Evolutionary conservation across 148 eudicot genomes (phyloP).

Genomic region (Pharnaceum exiguum): DNA sequence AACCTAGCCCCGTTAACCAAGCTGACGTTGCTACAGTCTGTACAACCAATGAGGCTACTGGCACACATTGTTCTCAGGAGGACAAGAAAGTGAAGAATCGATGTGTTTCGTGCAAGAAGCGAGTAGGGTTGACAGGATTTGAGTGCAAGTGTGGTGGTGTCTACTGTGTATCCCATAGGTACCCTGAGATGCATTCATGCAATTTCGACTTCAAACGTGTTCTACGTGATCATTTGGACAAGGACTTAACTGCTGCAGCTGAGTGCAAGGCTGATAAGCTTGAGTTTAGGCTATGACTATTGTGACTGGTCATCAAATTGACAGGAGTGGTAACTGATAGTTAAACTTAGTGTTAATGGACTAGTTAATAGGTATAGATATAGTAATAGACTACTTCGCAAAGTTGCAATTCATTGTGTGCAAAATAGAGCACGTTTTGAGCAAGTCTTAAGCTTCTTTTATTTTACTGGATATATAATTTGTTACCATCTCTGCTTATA

Average conservation of each 20-base stretch:
- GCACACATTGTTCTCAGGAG: background rate
- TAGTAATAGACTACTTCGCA: too few relatives aligned
- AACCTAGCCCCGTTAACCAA: background rate
- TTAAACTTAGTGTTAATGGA: background rate
- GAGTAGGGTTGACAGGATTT: background rate
- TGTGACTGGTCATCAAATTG: too few relatives aligned
- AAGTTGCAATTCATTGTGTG: too few relatives aligned
- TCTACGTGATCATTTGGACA: background rate
- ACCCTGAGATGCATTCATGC: background rate
- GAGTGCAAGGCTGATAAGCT: slow-evolving; percentile 8
- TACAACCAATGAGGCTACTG: background rate
- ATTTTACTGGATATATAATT: too few relatives aligned
- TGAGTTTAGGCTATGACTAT: background rate
- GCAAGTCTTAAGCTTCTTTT: too few relatives aligned
- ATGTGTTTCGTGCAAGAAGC: background rate
- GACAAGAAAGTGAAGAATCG: background rate
- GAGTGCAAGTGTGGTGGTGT: background rate
- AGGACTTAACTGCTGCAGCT: background rate
- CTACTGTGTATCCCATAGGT: background rate
- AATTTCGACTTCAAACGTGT: background rate
- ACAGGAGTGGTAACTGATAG: background rate
- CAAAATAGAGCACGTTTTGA: too few relatives aligned
- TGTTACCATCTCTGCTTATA: too few relatives aligned
- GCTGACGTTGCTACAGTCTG: background rate
- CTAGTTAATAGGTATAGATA: background rate